Conservation (phyloP, 768 basidiomycete species). For the Phaeotremella fagi region DNA sequence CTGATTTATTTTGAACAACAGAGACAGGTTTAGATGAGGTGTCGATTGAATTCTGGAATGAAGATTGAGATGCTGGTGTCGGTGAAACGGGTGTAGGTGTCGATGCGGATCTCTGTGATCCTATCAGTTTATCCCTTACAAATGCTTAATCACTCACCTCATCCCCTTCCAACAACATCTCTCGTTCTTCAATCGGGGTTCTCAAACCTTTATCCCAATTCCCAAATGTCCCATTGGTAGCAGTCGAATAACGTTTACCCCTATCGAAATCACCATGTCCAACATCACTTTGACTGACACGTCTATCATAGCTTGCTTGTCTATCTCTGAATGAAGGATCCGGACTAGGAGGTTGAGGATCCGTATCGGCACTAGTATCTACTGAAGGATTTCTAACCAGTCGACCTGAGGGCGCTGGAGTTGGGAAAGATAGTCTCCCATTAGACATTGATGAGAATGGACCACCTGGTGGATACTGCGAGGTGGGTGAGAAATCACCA, state of each 20-base stretch:
- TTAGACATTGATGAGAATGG: slow-evolving; percentile 24
- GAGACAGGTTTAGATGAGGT: background rate
- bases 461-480: slow-evolving; percentile 5
- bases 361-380: background rate
- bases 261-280: background rate
- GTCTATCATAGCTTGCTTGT: background rate
- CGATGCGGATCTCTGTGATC: background rate
- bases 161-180: background rate
- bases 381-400: background rate
- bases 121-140: no score
- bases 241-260: slow-evolving; percentile 3
- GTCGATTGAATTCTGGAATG: background rate
- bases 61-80: no score
- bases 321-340: background rate
- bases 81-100: background rate
- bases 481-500: slow-evolving; percentile 5
- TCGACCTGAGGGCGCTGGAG: slow-evolving; percentile 10
- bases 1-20: background rate
- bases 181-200: background rate
- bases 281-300: background rate
- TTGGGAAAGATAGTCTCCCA: slow-evolving; percentile 21
- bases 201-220: slow-evolving; percentile 1
- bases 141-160: no score
- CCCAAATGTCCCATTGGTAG: slow-evolving; percentile 5
- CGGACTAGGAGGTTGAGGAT: background rate